Percentiles rank a stretch among this genome's conserved stretches.
These are phyloP conservation scores for Aspergillus sp. DNA, from an alignment of 2,329 filamentous ascomycete genomes.

Conservation along the genomic window DNA sequence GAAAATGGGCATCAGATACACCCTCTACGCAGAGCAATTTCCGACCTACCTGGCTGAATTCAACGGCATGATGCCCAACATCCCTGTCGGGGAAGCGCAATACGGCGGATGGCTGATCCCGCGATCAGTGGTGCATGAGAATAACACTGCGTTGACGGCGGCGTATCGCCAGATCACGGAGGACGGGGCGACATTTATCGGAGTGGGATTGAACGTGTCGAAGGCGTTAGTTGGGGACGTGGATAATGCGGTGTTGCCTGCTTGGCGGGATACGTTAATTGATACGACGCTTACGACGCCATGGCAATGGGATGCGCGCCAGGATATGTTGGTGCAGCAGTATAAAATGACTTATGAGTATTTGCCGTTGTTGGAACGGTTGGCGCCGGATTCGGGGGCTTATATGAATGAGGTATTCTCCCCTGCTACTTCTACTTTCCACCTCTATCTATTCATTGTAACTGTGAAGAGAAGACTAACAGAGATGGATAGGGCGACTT, in stretches of 20 bases:
- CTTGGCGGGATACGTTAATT: slow-evolving; percentile 48
- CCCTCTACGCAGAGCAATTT: slow-evolving; percentile 30
- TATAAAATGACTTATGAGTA: slow-evolving; percentile 43
- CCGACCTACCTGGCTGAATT: slow-evolving; percentile 36
- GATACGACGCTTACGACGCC: slow-evolving; percentile 36
- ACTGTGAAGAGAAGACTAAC: too few relatives aligned
- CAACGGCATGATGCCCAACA: slow-evolving; percentile 31
- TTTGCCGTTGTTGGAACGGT: slow-evolving; percentile 37
- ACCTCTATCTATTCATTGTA: too few relatives aligned
- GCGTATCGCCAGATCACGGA: slow-evolving; percentile 39
- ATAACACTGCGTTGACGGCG: slow-evolving; percentile 31
- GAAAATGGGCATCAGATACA: slow-evolving; percentile 36
- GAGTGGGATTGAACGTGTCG: slow-evolving; percentile 43
- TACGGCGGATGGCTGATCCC: slow-evolving; percentile 40
- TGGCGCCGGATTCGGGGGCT: slow-evolving; percentile 39
- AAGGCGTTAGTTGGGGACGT: slow-evolving; percentile 41
- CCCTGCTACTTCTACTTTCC: too few relatives aligned
- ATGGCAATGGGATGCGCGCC: slow-evolving; percentile 39
- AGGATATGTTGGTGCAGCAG: slow-evolving; percentile 38
- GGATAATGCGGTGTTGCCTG: slow-evolving; percentile 45
- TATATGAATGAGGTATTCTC: slow-evolving; percentile 40
- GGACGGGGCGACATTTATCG: slow-evolving; percentile 37
- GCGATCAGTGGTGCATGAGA: slow-evolving; percentile 34
- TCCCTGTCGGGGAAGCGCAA: slow-evolving; percentile 42
- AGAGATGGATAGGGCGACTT: slow-evolving; percentile 24